Evolutionary conservation across 768 basidiomycete species (phyloP).

Genomic region (Hygrophoropsis aurantiaca): DNA sequence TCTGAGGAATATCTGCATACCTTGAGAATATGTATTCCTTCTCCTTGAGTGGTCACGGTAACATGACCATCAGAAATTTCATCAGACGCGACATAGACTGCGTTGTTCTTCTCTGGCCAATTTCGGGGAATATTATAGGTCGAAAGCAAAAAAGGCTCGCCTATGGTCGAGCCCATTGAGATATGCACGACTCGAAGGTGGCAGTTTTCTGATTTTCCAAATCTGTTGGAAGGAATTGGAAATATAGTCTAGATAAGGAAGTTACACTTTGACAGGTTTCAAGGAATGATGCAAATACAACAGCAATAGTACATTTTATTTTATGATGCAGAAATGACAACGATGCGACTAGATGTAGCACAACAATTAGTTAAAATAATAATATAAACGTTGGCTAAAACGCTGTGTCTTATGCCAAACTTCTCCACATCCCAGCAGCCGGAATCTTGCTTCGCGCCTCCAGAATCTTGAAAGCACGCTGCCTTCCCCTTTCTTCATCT

Average conservation of each 20-base stretch:
- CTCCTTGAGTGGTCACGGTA: constrained; percentile 67
- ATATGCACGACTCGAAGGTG: too few relatives aligned
- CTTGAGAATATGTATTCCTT: constrained; percentile 75
- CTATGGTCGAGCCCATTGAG: constrained; percentile 27
- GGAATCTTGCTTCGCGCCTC: constrained; percentile 69
- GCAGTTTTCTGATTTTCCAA: too few relatives aligned
- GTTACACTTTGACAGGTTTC: too few relatives aligned
- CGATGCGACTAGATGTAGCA: constrained; percentile 27
- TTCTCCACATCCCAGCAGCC: constrained; percentile 78
- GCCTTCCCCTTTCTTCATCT: constrained; percentile 47
- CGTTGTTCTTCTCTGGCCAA: background rate
- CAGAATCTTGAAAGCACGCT: constrained; percentile 66
- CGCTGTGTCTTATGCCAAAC: constrained; percentile 48
- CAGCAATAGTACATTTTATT: constrained; percentile 4
- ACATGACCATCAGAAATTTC: constrained; percentile 50
- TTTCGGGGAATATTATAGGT: constrained; percentile 18
- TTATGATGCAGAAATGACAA: constrained; percentile 18
- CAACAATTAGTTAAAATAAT: constrained; percentile 31
- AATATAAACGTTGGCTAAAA: constrained; percentile 19
- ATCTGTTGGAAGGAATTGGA: too few relatives aligned
- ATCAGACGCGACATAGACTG: constrained; percentile 18
- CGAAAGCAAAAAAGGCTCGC: constrained; percentile 30
- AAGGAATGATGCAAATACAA: too few relatives aligned
- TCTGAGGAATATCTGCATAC: too few relatives aligned
- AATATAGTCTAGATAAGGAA: too few relatives aligned